Percentiles rank a stretch among this genome's conserved stretches.
Evolutionary conservation across 352 stramenopile genomes (phyloP).

Genomic region (Phytophthora nicotianae): DNA sequence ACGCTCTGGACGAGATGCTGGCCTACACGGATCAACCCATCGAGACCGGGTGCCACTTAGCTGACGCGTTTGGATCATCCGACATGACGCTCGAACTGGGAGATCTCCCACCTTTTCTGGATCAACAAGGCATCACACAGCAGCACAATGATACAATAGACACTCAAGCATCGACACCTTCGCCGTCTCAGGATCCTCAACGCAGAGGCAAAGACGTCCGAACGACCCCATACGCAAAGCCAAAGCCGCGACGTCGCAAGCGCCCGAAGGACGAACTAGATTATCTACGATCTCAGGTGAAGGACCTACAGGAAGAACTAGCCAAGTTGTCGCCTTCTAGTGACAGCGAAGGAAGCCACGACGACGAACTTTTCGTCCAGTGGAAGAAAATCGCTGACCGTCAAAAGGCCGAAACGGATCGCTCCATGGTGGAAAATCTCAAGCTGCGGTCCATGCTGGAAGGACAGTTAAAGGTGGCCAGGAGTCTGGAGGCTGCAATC

Average conservation of each 20-base stretch:
- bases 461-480: conserved; percentile 32
- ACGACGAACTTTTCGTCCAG: conserved; percentile 29
- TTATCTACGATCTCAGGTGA: conserved; percentile 31
- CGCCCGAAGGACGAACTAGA: conserved; percentile 43
- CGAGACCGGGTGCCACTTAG: conserved; percentile 23
- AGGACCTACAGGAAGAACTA: conserved; percentile 32
- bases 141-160: not conserved
- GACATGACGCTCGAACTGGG: conserved; percentile 4
- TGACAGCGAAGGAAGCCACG: conserved; percentile 1
- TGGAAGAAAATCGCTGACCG: conserved; percentile 32
- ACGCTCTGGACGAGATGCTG: conserved; percentile 32
- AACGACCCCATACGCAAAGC: conserved; percentile 10
- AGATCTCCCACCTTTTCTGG: conserved; percentile 2
- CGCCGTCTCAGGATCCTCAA: conserved; percentile 7
- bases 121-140: not conserved
- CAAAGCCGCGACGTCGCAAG: conserved; percentile 27
- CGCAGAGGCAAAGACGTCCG: conserved; percentile 18
- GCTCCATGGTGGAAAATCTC: conserved; percentile 31
- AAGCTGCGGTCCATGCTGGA: conserved; percentile 37
- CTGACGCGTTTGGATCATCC: conserved; percentile 19
- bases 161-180: not conserved
- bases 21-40: conserved; percentile 10
- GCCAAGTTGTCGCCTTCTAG: conserved; percentile 15
- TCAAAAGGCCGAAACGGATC: conserved; percentile 27
- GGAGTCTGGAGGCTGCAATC: conserved; percentile 33